A percentile compares a stretch with the other conserved stretches of the same genome.
These are phyloP conservation scores for Madurella mycetomatis DNA, from an alignment of 2,329 filamentous ascomycete species.

Conservation along the genomic window DNA sequence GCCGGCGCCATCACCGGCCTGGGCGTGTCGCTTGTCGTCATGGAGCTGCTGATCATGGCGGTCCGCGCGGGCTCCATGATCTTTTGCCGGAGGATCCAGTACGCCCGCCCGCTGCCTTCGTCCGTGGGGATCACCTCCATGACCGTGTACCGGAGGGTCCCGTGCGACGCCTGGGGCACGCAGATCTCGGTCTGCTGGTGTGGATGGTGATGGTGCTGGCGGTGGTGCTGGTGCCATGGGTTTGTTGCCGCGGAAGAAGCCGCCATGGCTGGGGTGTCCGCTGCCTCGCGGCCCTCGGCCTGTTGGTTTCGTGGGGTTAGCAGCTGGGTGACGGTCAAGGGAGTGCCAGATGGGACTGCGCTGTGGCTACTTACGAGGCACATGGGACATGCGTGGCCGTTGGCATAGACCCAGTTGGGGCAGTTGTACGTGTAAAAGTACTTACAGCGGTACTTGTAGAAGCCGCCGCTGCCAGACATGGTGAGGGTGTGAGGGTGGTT, in stretches of 20 bases:
- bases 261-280: conserved; percentile 7
- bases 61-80: conserved; percentile 4
- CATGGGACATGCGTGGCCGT: conserved; percentile 41
- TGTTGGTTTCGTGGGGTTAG: conserved; percentile 1
- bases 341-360: background rate
- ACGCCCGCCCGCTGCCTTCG: conserved; percentile 11
- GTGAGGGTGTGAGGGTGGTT: conserved; percentile 10
- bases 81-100: conserved; percentile 19
- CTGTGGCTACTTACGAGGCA: conserved; percentile 39
- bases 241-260: background rate
- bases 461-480: conserved; percentile 41
- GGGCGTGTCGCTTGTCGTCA: conserved; percentile 23
- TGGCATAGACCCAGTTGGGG: conserved; percentile 47
- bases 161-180: conserved; percentile 20
- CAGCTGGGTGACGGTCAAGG: background rate
- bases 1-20: conserved; percentile 16
- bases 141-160: conserved; percentile 21
- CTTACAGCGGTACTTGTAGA: conserved; percentile 49
- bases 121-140: conserved; percentile 20
- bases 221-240: background rate
- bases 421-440: conserved; percentile 47
- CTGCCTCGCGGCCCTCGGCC: conserved; percentile 23
- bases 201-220: background rate
- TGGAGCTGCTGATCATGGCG: conserved; percentile 11
- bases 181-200: conserved; percentile 12